Conservation (phyloP, 306 rosid species). For the Herpetospermum pedunculosum region DNA sequence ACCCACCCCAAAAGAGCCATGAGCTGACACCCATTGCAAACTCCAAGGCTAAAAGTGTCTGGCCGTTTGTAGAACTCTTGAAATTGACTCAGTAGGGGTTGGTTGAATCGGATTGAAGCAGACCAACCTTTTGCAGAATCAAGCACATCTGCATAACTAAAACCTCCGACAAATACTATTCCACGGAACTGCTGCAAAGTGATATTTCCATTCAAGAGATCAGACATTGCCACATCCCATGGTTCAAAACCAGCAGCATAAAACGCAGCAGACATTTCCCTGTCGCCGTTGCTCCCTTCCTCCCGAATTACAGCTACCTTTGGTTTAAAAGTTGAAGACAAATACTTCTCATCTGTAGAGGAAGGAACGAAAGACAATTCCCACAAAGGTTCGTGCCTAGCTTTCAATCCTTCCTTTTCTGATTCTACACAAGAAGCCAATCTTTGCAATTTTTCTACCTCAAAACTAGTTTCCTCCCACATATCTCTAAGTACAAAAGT, state of each 20-base stretch:
- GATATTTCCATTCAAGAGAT: slow-evolving; percentile 54
- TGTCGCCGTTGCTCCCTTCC: slow-evolving; percentile 93
- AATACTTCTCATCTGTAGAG: slow-evolving; percentile 45
- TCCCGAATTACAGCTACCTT: slow-evolving; percentile 84
- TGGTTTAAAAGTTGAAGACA: slow-evolving; percentile 45
- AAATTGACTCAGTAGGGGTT: slow-evolving; percentile 57
- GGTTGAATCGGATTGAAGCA: slow-evolving; percentile 68
- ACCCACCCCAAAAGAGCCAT: slow-evolving; percentile 94
- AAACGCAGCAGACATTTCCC: slow-evolving; percentile 95
- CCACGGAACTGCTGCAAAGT: slow-evolving; percentile 60
- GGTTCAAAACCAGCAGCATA: slow-evolving; percentile 75
- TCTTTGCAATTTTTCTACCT: slow-evolving; percentile 62
- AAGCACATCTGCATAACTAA: slow-evolving; percentile 90
- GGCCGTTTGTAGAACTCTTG: slow-evolving; percentile 73
- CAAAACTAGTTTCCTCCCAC: slow-evolving; percentile 86
- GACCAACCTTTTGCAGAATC: slow-evolving; percentile 96
- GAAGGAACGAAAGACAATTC: slow-evolving; percentile 55
- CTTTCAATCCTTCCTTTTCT: slow-evolving; percentile 72
- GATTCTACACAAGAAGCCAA: slow-evolving; percentile 66
- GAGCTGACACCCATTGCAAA: slow-evolving; percentile 94
- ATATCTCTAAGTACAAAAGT: slow-evolving; percentile 55
- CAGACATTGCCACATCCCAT: slow-evolving; percentile 85
- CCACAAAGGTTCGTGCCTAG: slow-evolving; percentile 65
- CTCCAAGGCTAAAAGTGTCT: slow-evolving; percentile 83
- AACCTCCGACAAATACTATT: slow-evolving; percentile 78